phyloP scores from a whole-genome alignment of 345 rosid genomes.

The Nephelium lappaceum region DNA sequence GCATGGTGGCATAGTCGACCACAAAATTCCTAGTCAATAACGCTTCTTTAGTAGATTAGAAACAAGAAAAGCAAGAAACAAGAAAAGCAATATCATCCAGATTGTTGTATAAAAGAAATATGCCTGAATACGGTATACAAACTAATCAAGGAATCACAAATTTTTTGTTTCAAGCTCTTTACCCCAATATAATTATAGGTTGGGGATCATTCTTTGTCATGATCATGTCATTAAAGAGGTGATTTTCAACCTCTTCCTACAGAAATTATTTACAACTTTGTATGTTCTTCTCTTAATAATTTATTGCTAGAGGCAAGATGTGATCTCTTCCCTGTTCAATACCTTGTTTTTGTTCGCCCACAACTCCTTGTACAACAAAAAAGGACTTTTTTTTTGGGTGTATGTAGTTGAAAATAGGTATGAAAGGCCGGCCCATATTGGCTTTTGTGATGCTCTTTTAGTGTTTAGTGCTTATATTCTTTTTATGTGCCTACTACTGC shows the following conservation, averaged over 20 bases:
- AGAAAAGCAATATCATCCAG: background rate
- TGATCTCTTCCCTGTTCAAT: background rate
- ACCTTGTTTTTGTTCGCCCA: background rate
- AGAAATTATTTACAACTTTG: background rate
- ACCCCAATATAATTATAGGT: slow-evolving; percentile 10
- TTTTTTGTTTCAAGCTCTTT: slow-evolving; percentile 3
- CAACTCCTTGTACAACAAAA: too few species aligned
- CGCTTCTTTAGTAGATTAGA: background rate
- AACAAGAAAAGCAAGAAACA: background rate
- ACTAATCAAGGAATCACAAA: background rate
- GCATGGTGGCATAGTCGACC: slow-evolving; percentile 42
- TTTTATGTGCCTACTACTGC: too few species aligned
- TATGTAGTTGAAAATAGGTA: too few species aligned
- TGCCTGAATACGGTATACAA: slow-evolving; percentile 16
- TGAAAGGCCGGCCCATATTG: background rate
- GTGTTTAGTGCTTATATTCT: background rate
- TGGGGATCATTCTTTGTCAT: slow-evolving; percentile 27
- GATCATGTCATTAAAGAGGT: slow-evolving; percentile 3
- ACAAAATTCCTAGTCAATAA: slow-evolving; percentile 19
- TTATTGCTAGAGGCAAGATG: background rate
- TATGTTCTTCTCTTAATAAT: background rate
- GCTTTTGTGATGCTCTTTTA: background rate
- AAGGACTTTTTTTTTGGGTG: too few species aligned
- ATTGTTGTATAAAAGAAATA: slow-evolving; percentile 11
- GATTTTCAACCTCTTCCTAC: background rate